Evolutionary conservation across 164 flowering plant species (phyloP), one percentile per base, ranked within the genome.

Genomic region (Sextonia rubra): DNA sequence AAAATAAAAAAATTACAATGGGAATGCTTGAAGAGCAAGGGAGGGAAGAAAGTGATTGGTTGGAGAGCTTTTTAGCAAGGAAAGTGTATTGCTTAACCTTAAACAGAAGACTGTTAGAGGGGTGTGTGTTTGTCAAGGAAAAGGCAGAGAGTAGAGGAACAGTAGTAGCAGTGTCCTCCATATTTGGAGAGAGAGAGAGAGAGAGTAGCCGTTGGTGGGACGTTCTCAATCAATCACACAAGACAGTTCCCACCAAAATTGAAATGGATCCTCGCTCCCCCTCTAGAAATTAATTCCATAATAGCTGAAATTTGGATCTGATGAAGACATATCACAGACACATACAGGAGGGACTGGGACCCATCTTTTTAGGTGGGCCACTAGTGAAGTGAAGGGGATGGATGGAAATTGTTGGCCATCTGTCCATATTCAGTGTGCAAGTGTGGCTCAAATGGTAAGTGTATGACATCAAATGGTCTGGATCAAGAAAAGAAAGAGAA

Each of bases 1-100:
- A 30, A 5, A 37, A 37, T 37, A 37, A 47, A 60, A 60, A 22
- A 60, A 71, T 22, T 22, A 71, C 44, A 73, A 66, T 52, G 73
- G 72, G 71, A 73, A 80, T 79, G 71, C 87, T 84, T 87, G 84
- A 81, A 81, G 88, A 47, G 69, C 64, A 82, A 86, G 89, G 61
- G 76, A 82, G 82, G 71, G 49, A 72, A 63, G 63, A 24, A 12
- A 55, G 20, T 26, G 75, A 23, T 56, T 37, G 7, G 5, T 18
- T 27, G 60, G 64, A 69, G 11, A 20, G 25, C 23, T 12, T 12
- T 30, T 77, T 75, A 65, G 71, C 60, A 68, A 72, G 37, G 64
- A 63, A 69, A 67, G 74, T 26, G 76, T 72, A 14, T 83, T 80
- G 82, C 84, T 83, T 82, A 67, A 67, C 63, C 74, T 69, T 56